Conservation (phyloP, 768 basidiomycete genomes). For the Psilocybe sp. region DNA sequence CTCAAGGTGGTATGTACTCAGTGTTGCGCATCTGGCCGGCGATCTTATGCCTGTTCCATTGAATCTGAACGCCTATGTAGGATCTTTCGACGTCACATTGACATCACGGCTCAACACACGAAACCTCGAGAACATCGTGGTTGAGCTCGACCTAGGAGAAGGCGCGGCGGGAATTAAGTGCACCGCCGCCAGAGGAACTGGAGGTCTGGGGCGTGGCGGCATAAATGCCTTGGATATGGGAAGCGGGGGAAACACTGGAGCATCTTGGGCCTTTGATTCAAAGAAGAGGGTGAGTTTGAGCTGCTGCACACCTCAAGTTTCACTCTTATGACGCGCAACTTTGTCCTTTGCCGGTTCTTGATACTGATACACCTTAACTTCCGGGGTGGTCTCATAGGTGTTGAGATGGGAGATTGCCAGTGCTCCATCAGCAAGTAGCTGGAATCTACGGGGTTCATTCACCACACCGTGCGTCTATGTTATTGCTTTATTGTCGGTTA, state of each 20-base stretch:
- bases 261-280: constrained; percentile 82
- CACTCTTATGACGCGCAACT: not conserved
- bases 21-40: not conserved
- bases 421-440: constrained; percentile 63
- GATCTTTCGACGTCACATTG: constrained; percentile 56
- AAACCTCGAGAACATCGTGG: constrained; percentile 65
- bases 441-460: constrained; percentile 79
- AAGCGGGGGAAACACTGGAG: constrained; percentile 32
- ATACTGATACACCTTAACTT: not conserved
- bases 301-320: not conserved
- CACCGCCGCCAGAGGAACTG: constrained; percentile 55
- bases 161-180: constrained; percentile 74
- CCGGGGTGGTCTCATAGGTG: constrained; percentile 38
- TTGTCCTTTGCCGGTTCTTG: too few relatives aligned
- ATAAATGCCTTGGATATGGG: constrained; percentile 29
- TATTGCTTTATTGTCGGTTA: not conserved
- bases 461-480: constrained; percentile 48
- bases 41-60: not conserved
- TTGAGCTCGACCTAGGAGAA: constrained; percentile 75
- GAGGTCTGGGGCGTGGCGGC: constrained; percentile 37
- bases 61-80: constrained; percentile 30
- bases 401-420: constrained; percentile 78
- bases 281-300: constrained; percentile 47
- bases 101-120: constrained; percentile 62
- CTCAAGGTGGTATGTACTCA: constrained; percentile 34